Evolutionary conservation across 2,329 filamentous ascomycete species (phyloP).

Genomic region (Fusarium miscanthi): DNA sequence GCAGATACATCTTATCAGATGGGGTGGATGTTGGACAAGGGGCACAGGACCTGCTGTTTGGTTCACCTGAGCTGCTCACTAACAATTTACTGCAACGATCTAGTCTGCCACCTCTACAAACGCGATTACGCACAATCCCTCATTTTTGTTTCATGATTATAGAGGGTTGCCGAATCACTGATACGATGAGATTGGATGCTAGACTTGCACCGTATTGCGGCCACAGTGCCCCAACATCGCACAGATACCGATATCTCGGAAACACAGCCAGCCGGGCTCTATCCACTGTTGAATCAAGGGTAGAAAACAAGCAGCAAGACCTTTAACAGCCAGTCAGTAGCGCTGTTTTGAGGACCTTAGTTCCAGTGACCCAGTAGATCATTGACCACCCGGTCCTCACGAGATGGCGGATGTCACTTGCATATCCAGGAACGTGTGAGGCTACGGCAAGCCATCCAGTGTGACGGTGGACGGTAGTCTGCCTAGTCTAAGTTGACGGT

Average conservation of each 20-base stretch:
- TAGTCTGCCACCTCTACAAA: background rate
- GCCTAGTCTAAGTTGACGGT: conserved; percentile 42
- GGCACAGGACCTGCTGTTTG: conserved; percentile 11
- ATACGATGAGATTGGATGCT: conserved; percentile 4
- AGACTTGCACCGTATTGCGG: conserved; percentile 1
- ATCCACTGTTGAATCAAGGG: conserved; percentile 40
- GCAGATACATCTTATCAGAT: conserved; percentile 30
- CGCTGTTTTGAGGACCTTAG: conserved; percentile 35
- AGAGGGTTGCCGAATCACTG: conserved; percentile 5
- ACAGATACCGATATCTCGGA: conserved; percentile 46
- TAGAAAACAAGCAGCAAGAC: conserved; percentile 18
- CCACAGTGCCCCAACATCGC: conserved; percentile 17
- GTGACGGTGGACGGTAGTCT: conserved; percentile 44
- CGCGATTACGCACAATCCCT: background rate
- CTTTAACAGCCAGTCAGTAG: conserved; percentile 34
- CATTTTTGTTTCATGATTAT: conserved; percentile 3
- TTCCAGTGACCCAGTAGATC: conserved; percentile 33
- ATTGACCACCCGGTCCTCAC: conserved; percentile 36
- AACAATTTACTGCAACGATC: background rate
- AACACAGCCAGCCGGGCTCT: conserved; percentile 42
- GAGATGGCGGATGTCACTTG: conserved; percentile 45
- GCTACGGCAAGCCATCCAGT: conserved; percentile 47
- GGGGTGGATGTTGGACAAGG: conserved; percentile 5
- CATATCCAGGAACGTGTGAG: conserved; percentile 48
- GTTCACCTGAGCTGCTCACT: background rate